Percentiles rank a stretch among this genome's conserved stretches.
phyloP scores from a whole-genome alignment of 345 rosid species.

The Psidium friedrichsthalianum region DNA sequence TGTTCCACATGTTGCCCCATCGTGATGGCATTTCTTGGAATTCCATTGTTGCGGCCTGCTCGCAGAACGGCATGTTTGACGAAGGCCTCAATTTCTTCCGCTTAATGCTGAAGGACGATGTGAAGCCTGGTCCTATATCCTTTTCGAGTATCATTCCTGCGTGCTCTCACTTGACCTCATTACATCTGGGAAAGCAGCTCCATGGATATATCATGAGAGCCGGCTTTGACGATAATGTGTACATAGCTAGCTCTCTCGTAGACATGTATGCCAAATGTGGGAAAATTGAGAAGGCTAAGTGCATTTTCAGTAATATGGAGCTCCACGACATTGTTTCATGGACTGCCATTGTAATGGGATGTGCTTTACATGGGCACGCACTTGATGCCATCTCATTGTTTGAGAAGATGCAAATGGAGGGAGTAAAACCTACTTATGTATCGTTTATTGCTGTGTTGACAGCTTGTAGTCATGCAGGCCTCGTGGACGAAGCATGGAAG shows the following conservation, averaged over 20 bases:
- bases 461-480: slow-evolving; percentile 83
- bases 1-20: slow-evolving; percentile 31
- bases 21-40: slow-evolving; percentile 70
- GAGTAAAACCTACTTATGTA: slow-evolving; percentile 55
- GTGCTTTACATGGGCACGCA: slow-evolving; percentile 71
- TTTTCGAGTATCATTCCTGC: slow-evolving; percentile 83
- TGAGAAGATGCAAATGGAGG: slow-evolving; percentile 53
- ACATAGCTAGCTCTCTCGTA: slow-evolving; percentile 69
- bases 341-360: slow-evolving; percentile 85
- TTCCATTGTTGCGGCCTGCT: slow-evolving; percentile 61
- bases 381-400: slow-evolving; percentile 61
- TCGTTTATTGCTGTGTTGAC: slow-evolving; percentile 72
- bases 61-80: slow-evolving; percentile 59
- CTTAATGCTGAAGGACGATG: slow-evolving; percentile 40
- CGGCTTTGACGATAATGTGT: slow-evolving; percentile 43
- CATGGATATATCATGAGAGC: slow-evolving; percentile 55
- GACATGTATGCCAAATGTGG: slow-evolving; percentile 94
- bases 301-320: slow-evolving; percentile 51
- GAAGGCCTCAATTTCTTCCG: slow-evolving; percentile 55
- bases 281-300: slow-evolving; percentile 44
- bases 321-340: slow-evolving; percentile 71
- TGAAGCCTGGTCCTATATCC: slow-evolving; percentile 48
- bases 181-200: slow-evolving; percentile 75
- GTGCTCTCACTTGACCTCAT: slow-evolving; percentile 60
- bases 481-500: slow-evolving; percentile 48